Conservation (phyloP, 345 rosid genomes). For the Sisymbrium altissimum region DNA sequence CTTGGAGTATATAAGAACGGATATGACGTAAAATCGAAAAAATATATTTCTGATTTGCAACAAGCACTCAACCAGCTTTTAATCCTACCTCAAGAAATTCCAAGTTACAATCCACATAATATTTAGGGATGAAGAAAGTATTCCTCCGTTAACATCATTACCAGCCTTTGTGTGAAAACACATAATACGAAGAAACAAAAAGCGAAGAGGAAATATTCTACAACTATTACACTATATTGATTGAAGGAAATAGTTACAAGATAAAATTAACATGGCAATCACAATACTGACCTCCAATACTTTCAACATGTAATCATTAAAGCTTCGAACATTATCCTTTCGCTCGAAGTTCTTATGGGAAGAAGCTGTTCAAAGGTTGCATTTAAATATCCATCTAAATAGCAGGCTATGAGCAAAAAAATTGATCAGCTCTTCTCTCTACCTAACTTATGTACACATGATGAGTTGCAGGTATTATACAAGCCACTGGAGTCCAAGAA, state of each 20-base stretch:
- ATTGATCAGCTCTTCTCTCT: not conserved
- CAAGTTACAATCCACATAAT: not conserved
- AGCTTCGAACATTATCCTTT: conserved; percentile 85
- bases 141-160: not conserved
- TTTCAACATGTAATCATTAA: conserved; percentile 93
- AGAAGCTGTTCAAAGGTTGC: not conserved
- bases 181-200: conserved; percentile 4
- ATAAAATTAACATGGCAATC: not conserved
- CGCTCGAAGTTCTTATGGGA: not conserved
- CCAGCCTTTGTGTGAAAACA: conserved; percentile 3
- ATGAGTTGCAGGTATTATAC: not conserved
- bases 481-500: not conserved
- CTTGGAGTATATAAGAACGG: not conserved
- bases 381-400: not conserved
- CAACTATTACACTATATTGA: not conserved
- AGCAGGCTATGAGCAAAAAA: not conserved
- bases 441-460: not conserved
- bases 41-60: not conserved
- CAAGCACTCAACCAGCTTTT: conserved; percentile 7
- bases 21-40: not conserved
- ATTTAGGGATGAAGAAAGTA: not conserved
- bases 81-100: not conserved
- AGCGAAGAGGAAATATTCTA: not conserved
- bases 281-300: conserved; percentile 73
- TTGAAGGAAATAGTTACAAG: not conserved